These are phyloP conservation scores for Fusarium annulatum DNA, from an alignment of 2,329 filamentous ascomycete species.

Conservation along the genomic window DNA sequence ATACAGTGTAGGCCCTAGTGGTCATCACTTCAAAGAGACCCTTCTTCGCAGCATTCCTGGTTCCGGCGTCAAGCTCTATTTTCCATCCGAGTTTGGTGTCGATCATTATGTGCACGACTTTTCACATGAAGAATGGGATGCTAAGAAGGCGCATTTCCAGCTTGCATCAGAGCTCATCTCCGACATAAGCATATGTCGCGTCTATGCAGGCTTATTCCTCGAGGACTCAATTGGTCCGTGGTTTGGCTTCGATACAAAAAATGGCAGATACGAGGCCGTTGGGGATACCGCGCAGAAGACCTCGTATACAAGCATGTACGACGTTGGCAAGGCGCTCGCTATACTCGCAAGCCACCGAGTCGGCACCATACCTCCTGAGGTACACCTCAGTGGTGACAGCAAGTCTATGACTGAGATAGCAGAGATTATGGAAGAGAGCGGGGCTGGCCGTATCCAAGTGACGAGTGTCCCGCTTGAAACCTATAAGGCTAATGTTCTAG, in stretches of 20 bases:
- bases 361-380: not conserved
- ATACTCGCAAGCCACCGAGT: not conserved
- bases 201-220: not conserved
- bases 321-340: not conserved
- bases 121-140: not conserved
- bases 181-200: not conserved
- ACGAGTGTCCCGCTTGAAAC: not conserved
- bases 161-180: not conserved
- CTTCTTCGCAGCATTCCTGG: not conserved
- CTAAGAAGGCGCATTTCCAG: constrained; percentile 1
- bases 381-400: not conserved
- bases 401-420: not conserved
- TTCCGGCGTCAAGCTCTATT: not conserved
- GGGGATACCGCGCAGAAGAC: not conserved
- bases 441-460: not conserved
- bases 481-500: not conserved
- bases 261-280: not conserved
- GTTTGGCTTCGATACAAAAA: not conserved
- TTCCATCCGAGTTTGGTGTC: constrained; percentile 1
- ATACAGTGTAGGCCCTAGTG: not conserved
- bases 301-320: not conserved
- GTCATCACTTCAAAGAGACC: not conserved
- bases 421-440: constrained; percentile 1
- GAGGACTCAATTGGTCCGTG: constrained; percentile 1
- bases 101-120: constrained; percentile 3